These are phyloP conservation scores for Diplodia sapinea DNA, from an alignment of 2,329 filamentous ascomycete genomes.

Conservation along the genomic window DNA sequence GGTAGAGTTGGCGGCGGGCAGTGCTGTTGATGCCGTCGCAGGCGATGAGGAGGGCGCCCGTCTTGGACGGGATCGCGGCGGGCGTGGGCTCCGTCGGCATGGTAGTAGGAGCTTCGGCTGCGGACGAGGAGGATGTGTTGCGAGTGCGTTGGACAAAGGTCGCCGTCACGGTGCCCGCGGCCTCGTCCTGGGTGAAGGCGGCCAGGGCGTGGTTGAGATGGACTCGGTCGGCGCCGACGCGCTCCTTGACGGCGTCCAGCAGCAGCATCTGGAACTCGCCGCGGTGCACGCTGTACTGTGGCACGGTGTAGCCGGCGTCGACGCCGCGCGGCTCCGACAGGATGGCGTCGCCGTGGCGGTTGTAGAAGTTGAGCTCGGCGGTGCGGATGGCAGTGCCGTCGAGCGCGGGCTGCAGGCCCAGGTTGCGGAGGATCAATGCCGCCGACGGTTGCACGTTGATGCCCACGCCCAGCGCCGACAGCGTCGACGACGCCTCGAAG, in stretches of 20 bases:
- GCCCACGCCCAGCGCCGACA: constrained; percentile 53
- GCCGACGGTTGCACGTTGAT: constrained; percentile 57
- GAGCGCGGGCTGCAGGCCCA: constrained; percentile 51
- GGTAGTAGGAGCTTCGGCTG: neutral
- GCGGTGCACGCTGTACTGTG: constrained; percentile 55
- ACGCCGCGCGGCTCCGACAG: constrained; percentile 52
- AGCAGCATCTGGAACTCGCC: constrained; percentile 55
- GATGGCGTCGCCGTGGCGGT: constrained; percentile 52
- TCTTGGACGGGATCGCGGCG: constrained; percentile 41
- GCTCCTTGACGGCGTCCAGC: constrained; percentile 50
- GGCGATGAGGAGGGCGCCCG: constrained; percentile 48
- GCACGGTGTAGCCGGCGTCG: constrained; percentile 51
- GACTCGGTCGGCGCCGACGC: constrained; percentile 48
- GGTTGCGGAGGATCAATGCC: constrained; percentile 52
- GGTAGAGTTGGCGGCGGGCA: constrained; percentile 50
- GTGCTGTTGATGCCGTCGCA: constrained; percentile 56
- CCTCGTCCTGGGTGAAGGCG: constrained; percentile 45
- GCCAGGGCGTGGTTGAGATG: constrained; percentile 50
- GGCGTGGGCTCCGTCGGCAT: constrained; percentile 31
- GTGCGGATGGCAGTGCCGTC: constrained; percentile 51
- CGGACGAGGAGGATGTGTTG: constrained; percentile 25
- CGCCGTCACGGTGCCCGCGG: constrained; percentile 45
- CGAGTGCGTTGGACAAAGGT: constrained; percentile 43
- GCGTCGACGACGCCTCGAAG: constrained; percentile 51
- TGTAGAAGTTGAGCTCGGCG: constrained; percentile 54